A percentile compares a stretch with the other conserved stretches of the same genome.
Conservation (phyloP, 257 asterid species). For the Solanum paucissectum region DNA sequence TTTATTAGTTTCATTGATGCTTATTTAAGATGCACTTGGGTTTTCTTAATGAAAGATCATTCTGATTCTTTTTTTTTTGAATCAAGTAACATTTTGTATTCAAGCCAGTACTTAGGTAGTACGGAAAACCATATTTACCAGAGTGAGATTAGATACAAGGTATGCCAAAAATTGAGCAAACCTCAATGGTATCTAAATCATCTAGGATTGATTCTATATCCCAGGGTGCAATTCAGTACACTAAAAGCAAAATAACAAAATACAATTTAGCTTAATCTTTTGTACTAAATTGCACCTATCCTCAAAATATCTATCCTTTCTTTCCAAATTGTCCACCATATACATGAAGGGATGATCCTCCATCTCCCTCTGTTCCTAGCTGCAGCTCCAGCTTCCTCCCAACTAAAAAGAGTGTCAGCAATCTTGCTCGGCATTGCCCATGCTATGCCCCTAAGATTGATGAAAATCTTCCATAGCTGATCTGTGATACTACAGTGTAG, state of each 20-base stretch:
- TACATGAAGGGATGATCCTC: background rate
- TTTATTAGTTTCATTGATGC: no score
- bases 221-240: background rate
- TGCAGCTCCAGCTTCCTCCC: background rate
- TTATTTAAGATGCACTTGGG: no score
- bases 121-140: background rate
- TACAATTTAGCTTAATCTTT: background rate
- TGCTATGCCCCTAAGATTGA: background rate
- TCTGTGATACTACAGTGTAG: background rate
- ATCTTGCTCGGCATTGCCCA: background rate
- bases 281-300: background rate
- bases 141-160: background rate
- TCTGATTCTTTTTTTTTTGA: no score
- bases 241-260: background rate
- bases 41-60: no score
- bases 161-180: background rate
- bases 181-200: background rate
- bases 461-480: background rate
- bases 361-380: background rate
- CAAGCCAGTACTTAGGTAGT: background rate
- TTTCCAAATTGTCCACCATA: background rate
- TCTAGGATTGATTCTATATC: background rate
- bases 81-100: no score
- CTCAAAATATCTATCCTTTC: background rate
- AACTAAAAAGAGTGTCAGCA: background rate